Conservation (phyloP, 2,329 filamentous ascomycete genomes). For the Exophiala sideris region DNA sequence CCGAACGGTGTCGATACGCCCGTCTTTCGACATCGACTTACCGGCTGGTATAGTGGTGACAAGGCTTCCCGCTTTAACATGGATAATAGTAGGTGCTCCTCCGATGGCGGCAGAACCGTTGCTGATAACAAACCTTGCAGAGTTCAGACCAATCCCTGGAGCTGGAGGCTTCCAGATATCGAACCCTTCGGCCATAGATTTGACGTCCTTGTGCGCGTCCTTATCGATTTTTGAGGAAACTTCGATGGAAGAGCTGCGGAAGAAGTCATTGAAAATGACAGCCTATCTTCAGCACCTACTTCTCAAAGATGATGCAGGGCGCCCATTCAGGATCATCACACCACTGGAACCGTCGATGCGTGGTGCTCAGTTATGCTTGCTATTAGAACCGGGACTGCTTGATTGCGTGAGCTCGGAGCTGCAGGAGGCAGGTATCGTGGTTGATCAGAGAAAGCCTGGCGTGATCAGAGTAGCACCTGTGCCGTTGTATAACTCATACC, state of each 20-base stretch:
- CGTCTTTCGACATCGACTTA: slow-evolving; percentile 62
- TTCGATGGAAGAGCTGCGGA: slow-evolving; percentile 63
- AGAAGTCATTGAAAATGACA: slow-evolving; percentile 70
- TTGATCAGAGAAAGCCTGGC: slow-evolving; percentile 79
- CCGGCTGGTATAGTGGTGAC: slow-evolving; percentile 85
- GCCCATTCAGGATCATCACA: slow-evolving; percentile 63
- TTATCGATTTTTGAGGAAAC: slow-evolving; percentile 72
- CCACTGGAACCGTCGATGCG: slow-evolving; percentile 64
- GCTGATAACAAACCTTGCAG: slow-evolving; percentile 37
- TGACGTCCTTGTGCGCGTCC: slow-evolving; percentile 69
- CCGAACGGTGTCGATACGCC: slow-evolving; percentile 25
- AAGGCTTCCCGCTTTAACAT: slow-evolving; percentile 75
- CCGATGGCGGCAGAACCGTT: background rate
- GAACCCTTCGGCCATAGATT: slow-evolving; percentile 75
- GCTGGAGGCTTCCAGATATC: slow-evolving; percentile 78
- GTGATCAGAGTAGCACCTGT: slow-evolving; percentile 80
- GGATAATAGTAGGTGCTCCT: slow-evolving; percentile 57
- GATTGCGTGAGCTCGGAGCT: slow-evolving; percentile 63
- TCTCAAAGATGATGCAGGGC: slow-evolving; percentile 33
- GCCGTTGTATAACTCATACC: slow-evolving; percentile 77
- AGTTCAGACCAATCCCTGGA: slow-evolving; percentile 71
- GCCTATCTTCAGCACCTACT: slow-evolving; percentile 72
- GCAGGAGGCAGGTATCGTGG: slow-evolving; percentile 66
- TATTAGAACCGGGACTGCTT: slow-evolving; percentile 66
- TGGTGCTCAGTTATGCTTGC: slow-evolving; percentile 74